Evolutionary conservation across 179 eudicot species (phyloP).

Genomic region (Corrigiola litoralis): DNA sequence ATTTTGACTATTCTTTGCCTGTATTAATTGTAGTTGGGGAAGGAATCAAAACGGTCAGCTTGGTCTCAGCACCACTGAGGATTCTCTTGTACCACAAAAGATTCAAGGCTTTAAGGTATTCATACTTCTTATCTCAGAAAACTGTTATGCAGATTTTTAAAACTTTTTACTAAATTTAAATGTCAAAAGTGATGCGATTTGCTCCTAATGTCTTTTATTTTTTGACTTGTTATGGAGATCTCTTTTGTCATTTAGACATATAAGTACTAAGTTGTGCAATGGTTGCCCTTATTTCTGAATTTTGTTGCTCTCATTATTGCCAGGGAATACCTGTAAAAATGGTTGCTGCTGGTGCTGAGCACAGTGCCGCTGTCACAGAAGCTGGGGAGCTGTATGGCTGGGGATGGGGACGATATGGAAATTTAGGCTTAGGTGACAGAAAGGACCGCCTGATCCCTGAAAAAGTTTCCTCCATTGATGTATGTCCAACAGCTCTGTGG

Average conservation of each 20-base stretch:
- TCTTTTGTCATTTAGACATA: not conserved
- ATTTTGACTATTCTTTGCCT: not conserved
- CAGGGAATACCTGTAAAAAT: conserved; percentile 84
- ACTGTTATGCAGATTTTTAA: not conserved
- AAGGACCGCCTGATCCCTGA: conserved; percentile 78
- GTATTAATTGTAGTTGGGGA: conserved; percentile 75
- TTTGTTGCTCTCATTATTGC: conserved; percentile 3
- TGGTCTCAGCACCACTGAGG: conserved; percentile 88
- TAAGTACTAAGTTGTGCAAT: not conserved
- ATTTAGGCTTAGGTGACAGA: conserved; percentile 95
- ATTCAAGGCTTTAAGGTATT: conserved; percentile 77
- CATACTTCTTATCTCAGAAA: not conserved
- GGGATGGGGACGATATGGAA: conserved; percentile 99
- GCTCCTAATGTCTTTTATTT: not conserved
- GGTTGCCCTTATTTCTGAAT: not conserved
- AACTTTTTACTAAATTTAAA: not conserved
- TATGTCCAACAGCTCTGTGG: conserved; percentile 23
- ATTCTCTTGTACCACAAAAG: conserved; percentile 78
- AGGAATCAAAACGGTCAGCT: conserved; percentile 98
- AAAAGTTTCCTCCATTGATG: conserved; percentile 60
- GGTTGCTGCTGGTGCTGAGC: conserved; percentile 99
- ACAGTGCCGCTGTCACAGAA: conserved; percentile 94
- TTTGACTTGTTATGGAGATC: not conserved
- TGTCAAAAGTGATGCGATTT: not conserved
- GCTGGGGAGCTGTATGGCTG: conserved; percentile 91